These are phyloP conservation scores for Rhodotorula sp. DNA, from an alignment of 1,284 basidiomycete genomes.

Conservation along the genomic window DNA sequence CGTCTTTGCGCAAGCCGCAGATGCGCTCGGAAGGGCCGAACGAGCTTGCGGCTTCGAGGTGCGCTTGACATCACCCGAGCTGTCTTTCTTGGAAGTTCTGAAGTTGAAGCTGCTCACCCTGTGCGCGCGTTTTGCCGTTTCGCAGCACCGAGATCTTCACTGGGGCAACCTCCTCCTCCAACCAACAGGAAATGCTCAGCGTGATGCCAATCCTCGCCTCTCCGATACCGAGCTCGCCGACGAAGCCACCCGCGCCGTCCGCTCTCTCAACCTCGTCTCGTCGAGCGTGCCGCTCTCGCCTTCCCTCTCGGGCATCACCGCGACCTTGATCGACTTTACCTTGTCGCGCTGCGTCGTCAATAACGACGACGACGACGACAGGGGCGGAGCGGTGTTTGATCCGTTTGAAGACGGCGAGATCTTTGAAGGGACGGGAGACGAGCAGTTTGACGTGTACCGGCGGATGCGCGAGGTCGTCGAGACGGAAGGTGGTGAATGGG, in stretches of 20 bases:
- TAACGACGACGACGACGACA: background rate
- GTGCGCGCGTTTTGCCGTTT: background rate
- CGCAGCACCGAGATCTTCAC: conserved; percentile 91
- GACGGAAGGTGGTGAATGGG: conserved; percentile 59
- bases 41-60: conserved; percentile 81
- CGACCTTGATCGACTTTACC: conserved; percentile 91
- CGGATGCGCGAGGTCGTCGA: conserved; percentile 69
- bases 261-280: background rate
- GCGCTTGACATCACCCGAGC: too few species aligned
- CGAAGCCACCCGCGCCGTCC: background rate
- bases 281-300: background rate
- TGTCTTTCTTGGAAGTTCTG: too few species aligned
- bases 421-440: conserved; percentile 60
- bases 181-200: conserved; percentile 44
- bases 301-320: conserved; percentile 57
- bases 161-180: conserved; percentile 95
- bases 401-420: conserved; percentile 48
- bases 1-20: conserved; percentile 85
- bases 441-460: conserved; percentile 93
- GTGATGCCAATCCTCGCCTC: conserved; percentile 28
- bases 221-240: background rate
- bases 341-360: conserved; percentile 67
- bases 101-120: too few species aligned
- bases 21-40: conserved; percentile 75
- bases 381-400: conserved; percentile 38